phyloP scores from a whole-genome alignment of 306 rosid species.

The Arachis hypogaea region DNA sequence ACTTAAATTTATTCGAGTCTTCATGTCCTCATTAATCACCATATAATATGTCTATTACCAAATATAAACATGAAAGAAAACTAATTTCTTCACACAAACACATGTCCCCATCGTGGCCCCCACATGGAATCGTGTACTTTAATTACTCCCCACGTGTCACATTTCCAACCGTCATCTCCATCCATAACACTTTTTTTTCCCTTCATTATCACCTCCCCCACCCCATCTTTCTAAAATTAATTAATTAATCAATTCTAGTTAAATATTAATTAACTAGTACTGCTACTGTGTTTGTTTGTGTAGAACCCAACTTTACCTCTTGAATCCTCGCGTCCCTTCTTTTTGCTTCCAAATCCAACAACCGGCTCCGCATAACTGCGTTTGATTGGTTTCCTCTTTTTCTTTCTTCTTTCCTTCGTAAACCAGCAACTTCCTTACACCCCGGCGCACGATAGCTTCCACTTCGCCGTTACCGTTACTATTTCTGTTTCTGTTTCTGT shows the following conservation, averaged over 20 bases:
- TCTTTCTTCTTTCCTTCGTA: constrained; percentile 24
- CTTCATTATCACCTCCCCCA: background rate
- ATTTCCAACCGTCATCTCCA: background rate
- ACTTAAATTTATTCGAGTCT: background rate
- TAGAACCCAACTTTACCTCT: background rate
- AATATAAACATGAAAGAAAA: background rate
- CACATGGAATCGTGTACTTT: background rate
- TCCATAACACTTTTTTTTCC: background rate
- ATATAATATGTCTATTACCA: background rate
- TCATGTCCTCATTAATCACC: background rate
- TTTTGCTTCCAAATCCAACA: background rate
- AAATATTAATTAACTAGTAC: background rate
- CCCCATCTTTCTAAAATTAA: background rate
- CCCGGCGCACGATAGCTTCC: constrained; percentile 39
- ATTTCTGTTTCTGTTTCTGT: background rate
- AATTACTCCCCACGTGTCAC: constrained; percentile 7
- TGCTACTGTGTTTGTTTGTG: background rate
- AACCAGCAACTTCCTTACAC: constrained; percentile 16
- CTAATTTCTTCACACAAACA: background rate
- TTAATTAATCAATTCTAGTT: background rate
- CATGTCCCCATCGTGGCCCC: constrained; percentile 5
- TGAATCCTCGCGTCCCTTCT: background rate
- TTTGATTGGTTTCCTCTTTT: constrained; percentile 11
- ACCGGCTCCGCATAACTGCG: background rate
- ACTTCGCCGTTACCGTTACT: background rate